Evolutionary conservation across 306 rosid species (phyloP).

Genomic region (Prunus campanulata): DNA sequence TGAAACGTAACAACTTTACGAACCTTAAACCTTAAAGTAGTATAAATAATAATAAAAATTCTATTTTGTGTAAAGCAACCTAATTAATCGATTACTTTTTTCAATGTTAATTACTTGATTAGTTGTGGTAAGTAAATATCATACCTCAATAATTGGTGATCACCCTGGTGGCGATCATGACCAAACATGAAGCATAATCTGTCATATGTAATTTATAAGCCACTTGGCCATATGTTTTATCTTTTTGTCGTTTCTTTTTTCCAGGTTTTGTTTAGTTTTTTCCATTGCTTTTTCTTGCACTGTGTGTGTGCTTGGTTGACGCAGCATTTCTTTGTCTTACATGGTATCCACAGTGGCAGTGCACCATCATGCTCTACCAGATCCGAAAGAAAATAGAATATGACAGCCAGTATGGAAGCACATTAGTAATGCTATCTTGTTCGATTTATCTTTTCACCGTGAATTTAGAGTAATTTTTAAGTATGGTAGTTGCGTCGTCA

Average conservation of each 20-base stretch:
- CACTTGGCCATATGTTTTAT: slow-evolving; percentile 27
- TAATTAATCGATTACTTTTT: neutral
- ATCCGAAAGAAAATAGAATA: neutral
- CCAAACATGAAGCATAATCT: slow-evolving; percentile 5
- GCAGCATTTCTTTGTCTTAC: slow-evolving; percentile 24
- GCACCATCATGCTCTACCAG: slow-evolving; percentile 1
- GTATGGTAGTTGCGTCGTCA: too few species aligned
- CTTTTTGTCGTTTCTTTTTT: neutral
- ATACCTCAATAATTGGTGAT: slow-evolving; percentile 26
- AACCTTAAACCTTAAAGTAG: neutral
- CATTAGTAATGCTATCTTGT: neutral
- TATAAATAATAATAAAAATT: neutral
- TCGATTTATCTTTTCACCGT: neutral
- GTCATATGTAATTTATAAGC: neutral
- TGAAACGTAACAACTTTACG: neutral
- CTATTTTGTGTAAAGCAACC: neutral
- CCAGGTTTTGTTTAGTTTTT: neutral
- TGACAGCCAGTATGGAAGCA: neutral
- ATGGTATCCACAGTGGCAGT: neutral
- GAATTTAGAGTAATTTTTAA: neutral
- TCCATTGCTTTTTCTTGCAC: neutral
- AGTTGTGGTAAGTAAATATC: neutral
- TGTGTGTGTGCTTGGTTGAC: slow-evolving; percentile 39
- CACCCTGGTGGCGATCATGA: neutral
- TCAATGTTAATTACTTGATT: neutral